These are phyloP conservation scores for Aureobasidium musti DNA, from an alignment of 2,329 filamentous ascomycete genomes.

Conservation along the genomic window DNA sequence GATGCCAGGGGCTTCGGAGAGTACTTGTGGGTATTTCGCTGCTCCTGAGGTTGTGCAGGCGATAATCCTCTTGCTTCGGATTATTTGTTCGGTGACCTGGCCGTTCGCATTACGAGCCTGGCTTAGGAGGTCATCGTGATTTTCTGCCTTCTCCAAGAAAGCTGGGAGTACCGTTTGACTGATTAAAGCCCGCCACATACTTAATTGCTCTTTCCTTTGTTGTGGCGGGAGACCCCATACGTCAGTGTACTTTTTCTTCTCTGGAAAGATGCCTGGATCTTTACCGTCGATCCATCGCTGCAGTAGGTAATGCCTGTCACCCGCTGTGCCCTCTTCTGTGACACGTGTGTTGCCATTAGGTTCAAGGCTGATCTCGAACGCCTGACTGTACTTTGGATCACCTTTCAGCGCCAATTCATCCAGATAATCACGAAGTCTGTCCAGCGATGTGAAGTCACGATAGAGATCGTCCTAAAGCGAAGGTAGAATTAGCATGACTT, in stretches of 20 bases:
- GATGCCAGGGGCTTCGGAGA: slow-evolving; percentile 47
- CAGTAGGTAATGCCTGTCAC: background rate
- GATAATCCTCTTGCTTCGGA: slow-evolving; percentile 48
- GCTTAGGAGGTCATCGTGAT: slow-evolving; percentile 4
- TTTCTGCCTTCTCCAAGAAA: background rate
- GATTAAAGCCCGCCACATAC: background rate
- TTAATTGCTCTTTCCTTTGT: background rate
- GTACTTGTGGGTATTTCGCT: slow-evolving; percentile 56
- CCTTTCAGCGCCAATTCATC: background rate
- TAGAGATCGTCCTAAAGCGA: background rate
- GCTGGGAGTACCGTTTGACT: background rate
- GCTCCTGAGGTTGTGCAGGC: slow-evolving; percentile 62
- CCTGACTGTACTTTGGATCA: background rate
- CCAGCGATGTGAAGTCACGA: background rate
- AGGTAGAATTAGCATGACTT: too few relatives aligned
- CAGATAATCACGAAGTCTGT: background rate
- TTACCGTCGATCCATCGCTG: background rate
- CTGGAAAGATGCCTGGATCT: slow-evolving; percentile 2
- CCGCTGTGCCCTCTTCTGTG: background rate
- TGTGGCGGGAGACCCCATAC: background rate
- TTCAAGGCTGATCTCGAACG: slow-evolving; percentile 11
- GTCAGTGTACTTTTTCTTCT: background rate
- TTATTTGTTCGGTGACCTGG: slow-evolving; percentile 6
- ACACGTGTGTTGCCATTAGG: background rate
- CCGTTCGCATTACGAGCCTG: slow-evolving; percentile 1